Base-by-base conservation (phyloP, 208 protist genomes). In the Trypanosoma melophagium region DNA sequence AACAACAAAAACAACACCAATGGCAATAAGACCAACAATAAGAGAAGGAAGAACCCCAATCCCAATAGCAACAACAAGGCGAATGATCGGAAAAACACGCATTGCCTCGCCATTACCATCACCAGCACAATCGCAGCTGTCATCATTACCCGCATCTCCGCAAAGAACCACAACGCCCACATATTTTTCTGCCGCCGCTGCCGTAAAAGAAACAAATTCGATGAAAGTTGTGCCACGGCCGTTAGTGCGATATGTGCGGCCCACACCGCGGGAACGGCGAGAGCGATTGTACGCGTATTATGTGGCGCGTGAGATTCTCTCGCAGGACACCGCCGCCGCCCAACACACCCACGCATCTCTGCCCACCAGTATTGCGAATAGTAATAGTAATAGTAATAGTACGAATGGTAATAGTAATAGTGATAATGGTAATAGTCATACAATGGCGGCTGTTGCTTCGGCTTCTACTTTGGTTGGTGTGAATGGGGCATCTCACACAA, bases 241-340 rank as follows among this genome's bases (percentile, higher is more conserved):
- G 5, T 8, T 12, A n/a, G 40, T 65, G 44, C 59, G 51, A 9
- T 74, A 68, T 42, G 44, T 74, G 10, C 52, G 69, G 7, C 52
- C 54, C 1, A 74, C 69, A 42, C 25, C 52, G 28, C 28, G 28
- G 24, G 59, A 67, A 44, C 57, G 54, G 17, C 59, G 45, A 16
- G 60, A 68, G 41, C 69, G 40, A 35, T 40, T 74, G 7, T 74
- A 59, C 25, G 69, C 69, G 8, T 74, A 74, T 60, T 60, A 74
- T 38, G 45, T 45, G 21, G 69, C 60, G 28, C 60, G 62, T 16
- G 41, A 40, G 13, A 28, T 74, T 42, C 35, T 74, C 5, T 24
- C 21, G 24, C 25, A 62, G 12, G 44, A 45, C 55, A 47, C 55
- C 55, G 24, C 10, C 55, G 9, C 31, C 31, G 28, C 8, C 55